Conservation (phyloP, 1,139 yeast species). For the Yamadazyma atmosphaerica region DNA sequence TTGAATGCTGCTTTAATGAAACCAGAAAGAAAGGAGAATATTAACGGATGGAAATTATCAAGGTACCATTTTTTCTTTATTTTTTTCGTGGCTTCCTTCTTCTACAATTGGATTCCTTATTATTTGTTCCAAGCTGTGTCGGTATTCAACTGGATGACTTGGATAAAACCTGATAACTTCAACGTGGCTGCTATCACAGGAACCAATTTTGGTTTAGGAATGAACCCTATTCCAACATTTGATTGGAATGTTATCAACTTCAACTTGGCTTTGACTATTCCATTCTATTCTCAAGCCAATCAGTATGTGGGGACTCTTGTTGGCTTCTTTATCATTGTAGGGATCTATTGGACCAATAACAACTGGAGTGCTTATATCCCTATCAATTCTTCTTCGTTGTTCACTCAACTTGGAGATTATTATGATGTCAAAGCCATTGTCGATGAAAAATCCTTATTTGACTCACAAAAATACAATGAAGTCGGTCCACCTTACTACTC, state of each 20-base stretch:
- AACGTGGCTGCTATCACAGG: constrained; percentile 60
- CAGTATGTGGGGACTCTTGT: constrained; percentile 44
- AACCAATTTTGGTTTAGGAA: constrained; percentile 49
- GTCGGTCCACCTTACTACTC: constrained; percentile 50
- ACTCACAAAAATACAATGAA: constrained; percentile 37
- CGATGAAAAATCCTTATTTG: constrained; percentile 36
- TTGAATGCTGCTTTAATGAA: constrained; percentile 52
- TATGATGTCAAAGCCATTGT: constrained; percentile 46
- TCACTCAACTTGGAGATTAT: constrained; percentile 46
- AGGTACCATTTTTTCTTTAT: constrained; percentile 31
- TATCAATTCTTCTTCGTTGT: constrained; percentile 46
- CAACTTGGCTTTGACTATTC: constrained; percentile 33
- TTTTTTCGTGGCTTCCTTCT: constrained; percentile 23
- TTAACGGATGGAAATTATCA: constrained; percentile 39
- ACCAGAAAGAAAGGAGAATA: constrained; percentile 39
- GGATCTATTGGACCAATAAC: constrained; percentile 51
- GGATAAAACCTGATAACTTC: constrained; percentile 34
- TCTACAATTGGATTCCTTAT: constrained; percentile 37
- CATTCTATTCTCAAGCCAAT: constrained; percentile 47
- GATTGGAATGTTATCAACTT: constrained; percentile 45
- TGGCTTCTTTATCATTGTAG: constrained; percentile 43
- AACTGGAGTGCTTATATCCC: constrained; percentile 56
- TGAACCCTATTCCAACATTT: constrained; percentile 57
- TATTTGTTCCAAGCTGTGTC: constrained; percentile 34
- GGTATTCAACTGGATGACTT: constrained; percentile 38